phyloP scores from a whole-genome alignment of 192 early-diverging fungal genomes.

The Phycomyces nitens region DNA sequence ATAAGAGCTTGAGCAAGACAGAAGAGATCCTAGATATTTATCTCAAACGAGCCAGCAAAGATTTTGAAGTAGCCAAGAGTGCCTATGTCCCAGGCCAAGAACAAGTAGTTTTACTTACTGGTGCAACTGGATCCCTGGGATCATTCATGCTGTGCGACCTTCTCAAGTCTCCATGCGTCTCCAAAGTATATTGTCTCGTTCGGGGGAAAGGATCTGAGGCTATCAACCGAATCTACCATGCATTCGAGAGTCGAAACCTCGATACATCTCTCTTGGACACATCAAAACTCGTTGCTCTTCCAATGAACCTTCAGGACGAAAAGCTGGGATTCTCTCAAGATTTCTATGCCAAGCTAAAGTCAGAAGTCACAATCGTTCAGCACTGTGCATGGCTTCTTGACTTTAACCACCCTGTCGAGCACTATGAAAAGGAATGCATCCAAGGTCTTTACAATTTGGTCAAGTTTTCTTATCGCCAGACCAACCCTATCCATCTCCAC shows the following conservation, averaged over 20 bases:
- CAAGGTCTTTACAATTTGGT: slow-evolving; percentile 25
- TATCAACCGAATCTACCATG: slow-evolving; percentile 8
- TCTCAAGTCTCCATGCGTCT: slow-evolving; percentile 10
- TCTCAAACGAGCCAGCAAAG: slow-evolving; percentile 4
- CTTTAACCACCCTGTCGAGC: slow-evolving; percentile 30
- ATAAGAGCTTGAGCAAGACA: slow-evolving; percentile 2
- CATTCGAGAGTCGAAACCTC: slow-evolving; percentile 22
- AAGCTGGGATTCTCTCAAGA: slow-evolving; percentile 21
- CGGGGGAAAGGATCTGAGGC: slow-evolving; percentile 15
- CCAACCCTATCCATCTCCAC: slow-evolving; percentile 25
- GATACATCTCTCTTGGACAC: slow-evolving; percentile 13
- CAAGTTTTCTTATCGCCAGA: slow-evolving; percentile 12
- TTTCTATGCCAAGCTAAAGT: slow-evolving; percentile 17
- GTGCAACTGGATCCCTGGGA: slow-evolving; percentile 35
- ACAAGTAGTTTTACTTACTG: slow-evolving; percentile 29
- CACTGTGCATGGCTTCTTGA: slow-evolving; percentile 37
- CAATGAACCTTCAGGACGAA: slow-evolving; percentile 17
- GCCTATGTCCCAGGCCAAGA: not conserved
- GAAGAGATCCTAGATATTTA: slow-evolving; percentile 11
- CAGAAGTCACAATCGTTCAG: slow-evolving; percentile 27
- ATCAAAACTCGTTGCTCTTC: not conserved
- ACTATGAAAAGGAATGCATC: slow-evolving; percentile 29
- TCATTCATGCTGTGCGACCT: slow-evolving; percentile 21
- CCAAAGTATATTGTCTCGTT: slow-evolving; percentile 30
- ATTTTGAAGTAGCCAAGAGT: not conserved